Evolutionary conservation across 805 yeast species (phyloP).

Genomic region (Wickerhamomyces bisporus): DNA sequence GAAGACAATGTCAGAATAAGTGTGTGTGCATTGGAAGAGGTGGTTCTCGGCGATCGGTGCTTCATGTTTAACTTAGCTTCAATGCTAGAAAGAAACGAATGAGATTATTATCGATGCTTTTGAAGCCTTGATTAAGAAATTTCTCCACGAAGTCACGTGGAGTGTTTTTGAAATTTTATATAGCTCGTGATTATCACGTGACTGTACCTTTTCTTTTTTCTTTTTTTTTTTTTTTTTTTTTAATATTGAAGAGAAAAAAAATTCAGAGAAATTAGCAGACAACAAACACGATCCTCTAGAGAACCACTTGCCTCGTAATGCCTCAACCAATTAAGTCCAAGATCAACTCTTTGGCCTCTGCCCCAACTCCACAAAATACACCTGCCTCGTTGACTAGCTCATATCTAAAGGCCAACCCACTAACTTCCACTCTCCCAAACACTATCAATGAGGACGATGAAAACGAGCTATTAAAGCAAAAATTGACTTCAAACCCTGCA

Average conservation of each 20-base stretch:
- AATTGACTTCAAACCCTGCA: constrained; percentile 73
- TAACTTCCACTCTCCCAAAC: constrained; percentile 43
- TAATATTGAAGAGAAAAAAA: too few species aligned
- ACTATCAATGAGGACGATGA: constrained; percentile 74
- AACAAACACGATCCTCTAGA: neutral
- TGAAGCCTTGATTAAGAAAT: too few species aligned
- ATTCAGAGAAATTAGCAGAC: neutral
- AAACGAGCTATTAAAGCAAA: constrained; percentile 30
- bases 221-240: too few species aligned
- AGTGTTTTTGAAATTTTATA: too few species aligned
- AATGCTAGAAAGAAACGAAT: too few species aligned
- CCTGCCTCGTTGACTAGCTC: constrained; percentile 84
- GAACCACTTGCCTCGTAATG: too few species aligned
- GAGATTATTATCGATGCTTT: too few species aligned
- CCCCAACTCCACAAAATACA: constrained; percentile 98
- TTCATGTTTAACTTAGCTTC: too few species aligned
- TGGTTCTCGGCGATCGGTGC: constrained; percentile 3
- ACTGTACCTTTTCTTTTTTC: too few species aligned
- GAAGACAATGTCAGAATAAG: constrained; percentile 7
- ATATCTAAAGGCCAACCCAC: constrained; percentile 55
- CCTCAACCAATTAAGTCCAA: constrained; percentile 82
- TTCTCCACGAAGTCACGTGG: too few species aligned
- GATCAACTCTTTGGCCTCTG: constrained; percentile 73
- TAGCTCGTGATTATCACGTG: too few species aligned
- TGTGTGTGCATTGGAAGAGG: constrained; percentile 4